Evolutionary conservation across 768 basidiomycete genomes (phyloP).

Genomic region (Leccinum aurantiacum): DNA sequence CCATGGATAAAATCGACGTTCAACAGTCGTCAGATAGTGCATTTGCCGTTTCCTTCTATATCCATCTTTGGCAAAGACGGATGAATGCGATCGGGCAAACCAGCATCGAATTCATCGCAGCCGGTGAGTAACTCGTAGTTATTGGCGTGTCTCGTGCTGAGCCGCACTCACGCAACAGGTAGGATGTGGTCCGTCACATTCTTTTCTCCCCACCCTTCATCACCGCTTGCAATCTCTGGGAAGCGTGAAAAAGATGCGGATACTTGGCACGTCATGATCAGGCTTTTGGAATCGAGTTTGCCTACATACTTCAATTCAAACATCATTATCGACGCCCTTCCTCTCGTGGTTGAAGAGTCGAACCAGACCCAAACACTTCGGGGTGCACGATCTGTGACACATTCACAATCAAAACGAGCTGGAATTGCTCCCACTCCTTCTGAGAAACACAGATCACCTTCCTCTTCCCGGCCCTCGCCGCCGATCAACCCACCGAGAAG

Average conservation of each 20-base stretch:
- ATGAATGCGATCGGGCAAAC: slow-evolving; percentile 62
- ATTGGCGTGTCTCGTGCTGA: not conserved
- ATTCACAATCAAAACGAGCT: too few species aligned
- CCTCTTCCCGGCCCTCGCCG: not conserved
- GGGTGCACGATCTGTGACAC: slow-evolving; percentile 4
- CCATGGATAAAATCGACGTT: slow-evolving; percentile 54
- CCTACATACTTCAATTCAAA: slow-evolving; percentile 20
- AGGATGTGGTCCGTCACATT: slow-evolving; percentile 29
- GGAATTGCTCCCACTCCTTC: not conserved
- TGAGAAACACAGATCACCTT: not conserved
- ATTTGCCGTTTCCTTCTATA: slow-evolving; percentile 52
- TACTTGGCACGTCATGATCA: slow-evolving; percentile 47
- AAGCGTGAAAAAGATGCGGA: slow-evolving; percentile 9
- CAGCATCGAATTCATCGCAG: slow-evolving; percentile 67
- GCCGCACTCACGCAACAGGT: slow-evolving; percentile 5
- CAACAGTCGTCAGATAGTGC: slow-evolving; percentile 36
- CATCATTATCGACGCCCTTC: slow-evolving; percentile 10
- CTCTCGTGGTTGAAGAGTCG: not conserved
- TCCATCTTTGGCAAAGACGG: slow-evolving; percentile 64
- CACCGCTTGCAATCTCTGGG: not conserved
- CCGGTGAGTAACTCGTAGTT: slow-evolving; percentile 6
- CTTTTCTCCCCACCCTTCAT: slow-evolving; percentile 11
- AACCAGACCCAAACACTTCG: not conserved
- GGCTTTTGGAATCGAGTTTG: slow-evolving; percentile 23
- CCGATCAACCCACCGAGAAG: slow-evolving; percentile 3